phyloP scores from a whole-genome alignment of 1,284 basidiomycete genomes.

The Rhodotorula sp. region DNA sequence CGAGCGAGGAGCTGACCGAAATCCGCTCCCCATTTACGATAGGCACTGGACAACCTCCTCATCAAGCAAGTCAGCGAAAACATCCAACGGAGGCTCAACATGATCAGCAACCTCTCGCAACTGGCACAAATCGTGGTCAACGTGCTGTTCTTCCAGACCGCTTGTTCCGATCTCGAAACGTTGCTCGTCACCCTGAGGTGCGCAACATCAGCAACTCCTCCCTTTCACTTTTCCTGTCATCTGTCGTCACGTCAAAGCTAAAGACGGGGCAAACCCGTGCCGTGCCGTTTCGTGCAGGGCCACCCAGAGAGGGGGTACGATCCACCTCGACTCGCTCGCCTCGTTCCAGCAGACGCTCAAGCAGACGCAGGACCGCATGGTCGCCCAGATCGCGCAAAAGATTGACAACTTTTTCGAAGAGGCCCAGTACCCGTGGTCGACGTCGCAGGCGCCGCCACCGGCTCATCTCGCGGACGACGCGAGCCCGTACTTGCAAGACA shows the following conservation, averaged over 20 bases:
- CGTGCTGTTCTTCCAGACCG: slow-evolving; percentile 84
- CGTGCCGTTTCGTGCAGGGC: slow-evolving; percentile 56
- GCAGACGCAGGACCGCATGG: slow-evolving; percentile 73
- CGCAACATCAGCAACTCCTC: neutral
- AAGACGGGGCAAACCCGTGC: neutral
- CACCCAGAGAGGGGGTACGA: slow-evolving; percentile 75
- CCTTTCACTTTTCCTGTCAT: neutral
- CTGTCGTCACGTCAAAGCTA: too few relatives aligned
- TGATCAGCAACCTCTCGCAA: slow-evolving; percentile 78
- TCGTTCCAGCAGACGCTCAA: slow-evolving; percentile 70
- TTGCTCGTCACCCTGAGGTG: slow-evolving; percentile 63
- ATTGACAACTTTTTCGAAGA: slow-evolving; percentile 95
- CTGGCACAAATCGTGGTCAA: slow-evolving; percentile 93
- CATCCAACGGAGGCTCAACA: slow-evolving; percentile 64
- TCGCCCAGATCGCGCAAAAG: slow-evolving; percentile 79
- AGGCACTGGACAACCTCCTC: slow-evolving; percentile 86
- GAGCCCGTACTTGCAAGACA: slow-evolving; percentile 89
- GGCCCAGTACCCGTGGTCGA: slow-evolving; percentile 89
- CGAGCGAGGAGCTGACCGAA: slow-evolving; percentile 1
- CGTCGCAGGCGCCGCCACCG: slow-evolving; percentile 36
- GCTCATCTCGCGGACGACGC: slow-evolving; percentile 54
- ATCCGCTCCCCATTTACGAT: neutral
- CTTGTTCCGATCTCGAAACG: slow-evolving; percentile 81
- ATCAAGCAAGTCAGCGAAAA: slow-evolving; percentile 75
- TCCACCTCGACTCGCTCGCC: slow-evolving; percentile 64